phyloP scores from a whole-genome alignment of 1,139 yeast genomes.

The Trichomonascaceae sp. region DNA sequence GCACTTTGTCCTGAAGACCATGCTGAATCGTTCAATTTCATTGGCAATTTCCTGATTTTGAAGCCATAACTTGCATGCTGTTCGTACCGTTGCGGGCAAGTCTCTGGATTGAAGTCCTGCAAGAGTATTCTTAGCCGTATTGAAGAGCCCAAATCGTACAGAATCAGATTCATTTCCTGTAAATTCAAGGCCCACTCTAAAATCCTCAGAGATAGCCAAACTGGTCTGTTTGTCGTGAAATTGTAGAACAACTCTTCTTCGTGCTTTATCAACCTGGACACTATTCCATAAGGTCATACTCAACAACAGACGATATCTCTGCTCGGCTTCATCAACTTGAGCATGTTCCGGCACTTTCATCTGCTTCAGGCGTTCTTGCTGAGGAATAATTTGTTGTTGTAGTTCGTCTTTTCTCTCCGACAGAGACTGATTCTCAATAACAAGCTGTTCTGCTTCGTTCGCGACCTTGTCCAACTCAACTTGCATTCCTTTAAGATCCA shows the following conservation, averaged over 20 bases:
- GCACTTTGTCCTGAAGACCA: background rate
- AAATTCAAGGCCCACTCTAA: background rate
- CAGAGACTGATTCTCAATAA: background rate
- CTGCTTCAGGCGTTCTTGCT: background rate
- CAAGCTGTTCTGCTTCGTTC: background rate
- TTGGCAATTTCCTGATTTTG: constrained; percentile 1
- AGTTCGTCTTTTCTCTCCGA: background rate
- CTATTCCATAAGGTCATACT: constrained; percentile 1
- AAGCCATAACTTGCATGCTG: background rate
- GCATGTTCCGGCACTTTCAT: constrained; percentile 1
- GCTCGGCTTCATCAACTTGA: constrained; percentile 1
- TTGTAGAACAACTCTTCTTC: background rate
- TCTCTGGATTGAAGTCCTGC: background rate
- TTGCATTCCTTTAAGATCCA: background rate
- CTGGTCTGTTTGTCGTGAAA: background rate
- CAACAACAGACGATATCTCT: background rate
- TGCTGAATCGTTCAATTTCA: background rate
- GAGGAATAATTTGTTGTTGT: background rate
- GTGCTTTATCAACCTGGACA: background rate
- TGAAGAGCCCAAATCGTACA: background rate
- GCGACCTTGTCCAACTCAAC: background rate
- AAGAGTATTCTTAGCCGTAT: background rate
- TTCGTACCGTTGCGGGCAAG: background rate
- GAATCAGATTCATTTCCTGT: background rate
- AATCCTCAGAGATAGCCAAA: background rate